Evolutionary conservation across 176 grass and related monocot species (phyloP).

Genomic region (Ensete glaucum): DNA sequence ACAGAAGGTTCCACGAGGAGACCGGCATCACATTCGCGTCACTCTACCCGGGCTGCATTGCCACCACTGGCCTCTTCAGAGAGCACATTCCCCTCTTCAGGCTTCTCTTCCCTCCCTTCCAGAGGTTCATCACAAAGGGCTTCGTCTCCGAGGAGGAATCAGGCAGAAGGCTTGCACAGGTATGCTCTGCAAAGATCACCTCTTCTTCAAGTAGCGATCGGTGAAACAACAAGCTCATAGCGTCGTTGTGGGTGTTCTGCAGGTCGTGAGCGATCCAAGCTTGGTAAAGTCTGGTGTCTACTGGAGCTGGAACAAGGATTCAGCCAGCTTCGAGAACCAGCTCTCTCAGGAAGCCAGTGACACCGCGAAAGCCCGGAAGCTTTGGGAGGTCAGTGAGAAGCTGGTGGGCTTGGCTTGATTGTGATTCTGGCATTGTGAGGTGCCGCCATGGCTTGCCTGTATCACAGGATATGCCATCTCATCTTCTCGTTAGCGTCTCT

Average conservation of each 20-base stretch:
- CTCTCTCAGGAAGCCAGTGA: conserved; percentile 80
- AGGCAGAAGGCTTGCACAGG: conserved; percentile 71
- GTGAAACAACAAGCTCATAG: no score
- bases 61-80: conserved; percentile 65
- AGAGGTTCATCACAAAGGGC: conserved; percentile 67
- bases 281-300: conserved; percentile 81
- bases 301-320: conserved; percentile 99
- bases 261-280: conserved; percentile 75
- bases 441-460: no score
- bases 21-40: conserved; percentile 81
- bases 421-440: not conserved
- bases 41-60: conserved; percentile 75
- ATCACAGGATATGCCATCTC: no score
- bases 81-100: conserved; percentile 78
- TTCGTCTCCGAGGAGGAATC: conserved; percentile 79
- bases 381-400: conserved; percentile 90
- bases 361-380: conserved; percentile 56
- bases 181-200: not conserved
- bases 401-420: conserved; percentile 61
- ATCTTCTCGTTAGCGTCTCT: no score
- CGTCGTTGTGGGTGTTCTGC: not conserved
- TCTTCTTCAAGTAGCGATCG: no score
- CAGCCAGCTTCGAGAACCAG: conserved; percentile 86
- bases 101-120: conserved; percentile 67
- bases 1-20: conserved; percentile 69